Conservation (phyloP, 768 basidiomycete genomes). For the Agrocybe chaxingu region DNA sequence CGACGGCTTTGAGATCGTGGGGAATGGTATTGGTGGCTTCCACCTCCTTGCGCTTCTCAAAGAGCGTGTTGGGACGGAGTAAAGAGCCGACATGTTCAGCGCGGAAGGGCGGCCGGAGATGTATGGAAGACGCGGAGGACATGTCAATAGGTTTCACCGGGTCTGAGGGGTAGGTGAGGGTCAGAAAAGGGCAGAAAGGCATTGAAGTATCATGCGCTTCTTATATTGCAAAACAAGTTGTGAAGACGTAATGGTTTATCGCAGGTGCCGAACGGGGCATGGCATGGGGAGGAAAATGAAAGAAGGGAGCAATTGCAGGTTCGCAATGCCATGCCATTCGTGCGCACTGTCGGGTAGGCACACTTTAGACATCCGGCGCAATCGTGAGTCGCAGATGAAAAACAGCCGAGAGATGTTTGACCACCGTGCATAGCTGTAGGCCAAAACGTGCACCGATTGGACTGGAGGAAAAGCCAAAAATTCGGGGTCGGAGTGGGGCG, state of each 20-base stretch:
- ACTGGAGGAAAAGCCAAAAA: slow-evolving; percentile 1
- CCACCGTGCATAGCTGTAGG: too few relatives aligned
- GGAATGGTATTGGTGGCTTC: slow-evolving; percentile 37
- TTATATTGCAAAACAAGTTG: slow-evolving; percentile 23
- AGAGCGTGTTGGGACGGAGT: slow-evolving; percentile 49
- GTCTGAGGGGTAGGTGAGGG: slow-evolving; percentile 8
- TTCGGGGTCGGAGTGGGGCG: slow-evolving; percentile 1
- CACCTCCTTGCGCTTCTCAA: slow-evolving; percentile 40
- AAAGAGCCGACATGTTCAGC: slow-evolving; percentile 65
- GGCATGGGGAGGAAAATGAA: background rate
- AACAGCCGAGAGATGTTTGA: too few relatives aligned
- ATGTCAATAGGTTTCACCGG: slow-evolving; percentile 10
- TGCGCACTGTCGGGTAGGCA: too few relatives aligned
- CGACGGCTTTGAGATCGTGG: slow-evolving; percentile 42
- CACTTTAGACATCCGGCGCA: too few relatives aligned
- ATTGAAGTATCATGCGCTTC: slow-evolving; percentile 17
- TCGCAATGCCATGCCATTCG: too few relatives aligned
- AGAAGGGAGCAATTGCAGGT: background rate
- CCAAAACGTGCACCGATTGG: background rate
- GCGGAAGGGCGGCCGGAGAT: slow-evolving; percentile 37
- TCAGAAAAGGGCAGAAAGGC: slow-evolving; percentile 7
- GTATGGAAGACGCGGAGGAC: slow-evolving; percentile 20
- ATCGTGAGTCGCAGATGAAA: too few relatives aligned
- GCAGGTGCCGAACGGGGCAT: background rate
- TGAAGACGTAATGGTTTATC: slow-evolving; percentile 16